Conservation (phyloP, 1,284 basidiomycete species). For the Trichosporon asahii region DNA sequence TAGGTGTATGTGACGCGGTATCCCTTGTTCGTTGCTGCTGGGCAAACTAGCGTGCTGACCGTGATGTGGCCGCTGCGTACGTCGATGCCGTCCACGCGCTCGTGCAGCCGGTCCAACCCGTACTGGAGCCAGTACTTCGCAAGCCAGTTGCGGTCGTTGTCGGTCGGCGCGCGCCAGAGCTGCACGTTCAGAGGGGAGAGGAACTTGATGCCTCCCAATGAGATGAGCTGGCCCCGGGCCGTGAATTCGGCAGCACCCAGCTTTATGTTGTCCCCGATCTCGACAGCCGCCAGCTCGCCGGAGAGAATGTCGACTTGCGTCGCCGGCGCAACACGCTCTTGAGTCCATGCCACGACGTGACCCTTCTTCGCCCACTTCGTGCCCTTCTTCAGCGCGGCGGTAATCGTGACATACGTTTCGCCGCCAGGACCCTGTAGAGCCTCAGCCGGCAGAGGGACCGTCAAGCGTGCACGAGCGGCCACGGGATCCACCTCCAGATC, state of each 20-base stretch:
- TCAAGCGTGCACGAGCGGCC: neutral
- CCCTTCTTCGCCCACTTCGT: slow-evolving; percentile 21
- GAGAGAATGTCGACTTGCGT: neutral
- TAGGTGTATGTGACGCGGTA: slow-evolving; percentile 15
- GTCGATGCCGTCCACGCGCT: slow-evolving; percentile 8
- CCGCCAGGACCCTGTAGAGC: neutral
- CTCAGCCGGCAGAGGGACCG: slow-evolving; percentile 6
- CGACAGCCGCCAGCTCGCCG: neutral
- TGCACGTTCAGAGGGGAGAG: slow-evolving; percentile 10
- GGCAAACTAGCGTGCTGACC: slow-evolving; percentile 10
- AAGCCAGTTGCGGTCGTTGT: slow-evolving; percentile 26
- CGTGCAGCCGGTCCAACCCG: neutral
- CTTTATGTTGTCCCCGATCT: neutral
- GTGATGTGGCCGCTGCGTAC: neutral
- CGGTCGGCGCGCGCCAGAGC: slow-evolving; percentile 30
- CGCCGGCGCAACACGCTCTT: neutral
- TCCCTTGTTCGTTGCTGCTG: slow-evolving; percentile 15
- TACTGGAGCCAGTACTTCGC: neutral
- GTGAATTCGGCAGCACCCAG: slow-evolving; percentile 19
- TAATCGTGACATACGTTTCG: slow-evolving; percentile 11
- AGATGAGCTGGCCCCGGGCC: slow-evolving; percentile 15
- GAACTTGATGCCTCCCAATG: slow-evolving; percentile 12
- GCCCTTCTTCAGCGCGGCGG: slow-evolving; percentile 6
- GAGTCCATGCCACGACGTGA: slow-evolving; percentile 12
- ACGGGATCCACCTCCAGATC: neutral